A percentile compares a stretch with the other conserved stretches of the same genome.
Evolutionary conservation across 1,139 yeast genomes (phyloP).

Genomic region (Wickerhamiella infanticola): DNA sequence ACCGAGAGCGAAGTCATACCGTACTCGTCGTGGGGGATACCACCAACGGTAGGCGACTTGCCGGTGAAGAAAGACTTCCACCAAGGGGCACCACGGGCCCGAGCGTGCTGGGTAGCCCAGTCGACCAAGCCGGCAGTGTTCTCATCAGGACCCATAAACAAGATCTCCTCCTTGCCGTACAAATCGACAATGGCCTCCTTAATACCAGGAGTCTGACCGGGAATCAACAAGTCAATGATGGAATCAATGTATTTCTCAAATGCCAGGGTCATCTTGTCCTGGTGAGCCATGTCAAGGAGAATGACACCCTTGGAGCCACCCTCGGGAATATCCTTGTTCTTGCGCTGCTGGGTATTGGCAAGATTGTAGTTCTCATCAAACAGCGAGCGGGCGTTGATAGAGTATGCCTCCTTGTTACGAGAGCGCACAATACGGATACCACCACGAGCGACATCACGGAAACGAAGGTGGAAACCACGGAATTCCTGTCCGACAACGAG

Average conservation of each 20-base stretch:
- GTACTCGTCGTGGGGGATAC: constrained; percentile 95
- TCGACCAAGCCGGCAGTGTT: constrained; percentile 91
- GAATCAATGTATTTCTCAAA: constrained; percentile 90
- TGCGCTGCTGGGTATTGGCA: constrained; percentile 92
- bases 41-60: constrained; percentile 81
- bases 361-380: constrained; percentile 94
- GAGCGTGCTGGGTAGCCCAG: constrained; percentile 98
- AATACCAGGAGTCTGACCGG: constrained; percentile 53
- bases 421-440: constrained; percentile 93
- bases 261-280: constrained; percentile 68
- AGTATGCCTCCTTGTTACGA: constrained; percentile 71
- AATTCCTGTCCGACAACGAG: constrained; percentile 92
- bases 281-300: constrained; percentile 60
- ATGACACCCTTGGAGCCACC: constrained; percentile 98
- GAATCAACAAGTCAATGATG: constrained; percentile 69
- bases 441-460: constrained; percentile 95
- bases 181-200: constrained; percentile 79
- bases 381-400: constrained; percentile 70
- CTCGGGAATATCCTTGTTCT: constrained; percentile 96
- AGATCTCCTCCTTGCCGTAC: constrained; percentile 69
- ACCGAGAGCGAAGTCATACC: constrained; percentile 97
- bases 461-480: constrained; percentile 93
- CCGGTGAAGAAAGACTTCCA: constrained; percentile 99
- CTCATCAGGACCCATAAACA: constrained; percentile 97
- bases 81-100: constrained; percentile 90